phyloP scores from a whole-genome alignment of 768 basidiomycete genomes.

The Leccinum fibrillosum region DNA sequence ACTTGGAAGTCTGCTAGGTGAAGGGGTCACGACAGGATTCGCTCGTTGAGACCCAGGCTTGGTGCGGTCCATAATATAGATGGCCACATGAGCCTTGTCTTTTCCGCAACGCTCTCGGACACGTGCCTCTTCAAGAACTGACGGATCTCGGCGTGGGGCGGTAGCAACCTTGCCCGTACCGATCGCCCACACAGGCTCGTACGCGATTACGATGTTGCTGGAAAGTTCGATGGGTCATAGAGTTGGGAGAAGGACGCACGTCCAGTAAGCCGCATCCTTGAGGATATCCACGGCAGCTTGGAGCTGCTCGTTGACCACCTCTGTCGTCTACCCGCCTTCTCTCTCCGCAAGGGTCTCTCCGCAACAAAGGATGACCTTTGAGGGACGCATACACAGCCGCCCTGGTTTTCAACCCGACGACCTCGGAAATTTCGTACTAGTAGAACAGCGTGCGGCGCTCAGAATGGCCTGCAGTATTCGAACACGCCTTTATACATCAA shows the following conservation, averaged over 20 bases:
- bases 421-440: slow-evolving; percentile 68
- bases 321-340: slow-evolving; percentile 70
- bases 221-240: neutral
- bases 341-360: slow-evolving; percentile 92
- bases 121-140: slow-evolving; percentile 64
- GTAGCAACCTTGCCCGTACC: slow-evolving; percentile 97
- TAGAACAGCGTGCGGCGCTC: slow-evolving; percentile 89
- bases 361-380: slow-evolving; percentile 90
- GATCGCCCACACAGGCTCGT: slow-evolving; percentile 98
- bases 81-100: slow-evolving; percentile 67
- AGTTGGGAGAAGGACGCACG: slow-evolving; percentile 42
- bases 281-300: slow-evolving; percentile 65
- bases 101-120: slow-evolving; percentile 63
- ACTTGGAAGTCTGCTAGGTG: slow-evolving; percentile 14
- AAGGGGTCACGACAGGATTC: neutral
- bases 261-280: slow-evolving; percentile 63
- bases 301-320: slow-evolving; percentile 81
- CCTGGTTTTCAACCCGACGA: slow-evolving; percentile 81
- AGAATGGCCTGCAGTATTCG: slow-evolving; percentile 67
- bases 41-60: slow-evolving; percentile 29
- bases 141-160: slow-evolving; percentile 81
- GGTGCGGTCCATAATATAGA: slow-evolving; percentile 56
- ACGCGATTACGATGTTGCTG: slow-evolving; percentile 92
- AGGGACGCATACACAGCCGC: slow-evolving; percentile 74
- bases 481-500: neutral